These are phyloP conservation scores for Trichoderma citrinoviride DNA, from an alignment of 2,329 filamentous ascomycete species.

Conservation along the genomic window DNA sequence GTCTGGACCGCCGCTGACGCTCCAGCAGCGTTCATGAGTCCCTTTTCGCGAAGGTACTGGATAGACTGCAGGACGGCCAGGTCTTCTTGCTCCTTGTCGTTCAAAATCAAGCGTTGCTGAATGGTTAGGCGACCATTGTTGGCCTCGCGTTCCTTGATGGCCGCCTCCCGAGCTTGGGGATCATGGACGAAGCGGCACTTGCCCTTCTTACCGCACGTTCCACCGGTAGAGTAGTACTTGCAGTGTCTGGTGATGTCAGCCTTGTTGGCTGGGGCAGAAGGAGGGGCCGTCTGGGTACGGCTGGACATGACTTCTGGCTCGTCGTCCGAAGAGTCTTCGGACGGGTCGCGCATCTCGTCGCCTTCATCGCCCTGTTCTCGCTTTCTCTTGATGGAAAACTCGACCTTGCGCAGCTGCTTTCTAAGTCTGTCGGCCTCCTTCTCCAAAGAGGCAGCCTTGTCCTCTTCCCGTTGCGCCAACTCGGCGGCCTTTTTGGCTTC, in stretches of 20 bases:
- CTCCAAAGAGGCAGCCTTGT: slow-evolving; percentile 61
- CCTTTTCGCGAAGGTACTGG: slow-evolving; percentile 61
- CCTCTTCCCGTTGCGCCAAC: slow-evolving; percentile 47
- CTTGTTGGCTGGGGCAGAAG: slow-evolving; percentile 49
- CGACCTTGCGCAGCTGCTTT: slow-evolving; percentile 65
- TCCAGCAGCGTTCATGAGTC: slow-evolving; percentile 43
- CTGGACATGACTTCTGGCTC: slow-evolving; percentile 59
- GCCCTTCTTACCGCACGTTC: slow-evolving; percentile 69
- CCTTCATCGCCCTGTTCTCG: slow-evolving; percentile 65
- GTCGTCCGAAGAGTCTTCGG: slow-evolving; percentile 54
- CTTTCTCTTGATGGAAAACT: slow-evolving; percentile 67
- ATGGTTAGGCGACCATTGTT: slow-evolving; percentile 66
- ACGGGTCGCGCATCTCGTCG: slow-evolving; percentile 60
- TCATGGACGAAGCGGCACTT: slow-evolving; percentile 73
- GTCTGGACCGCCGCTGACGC: slow-evolving; percentile 21
- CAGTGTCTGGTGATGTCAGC: slow-evolving; percentile 64
- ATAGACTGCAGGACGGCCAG: slow-evolving; percentile 64
- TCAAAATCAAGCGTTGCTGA: slow-evolving; percentile 62
- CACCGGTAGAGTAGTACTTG: slow-evolving; percentile 69
- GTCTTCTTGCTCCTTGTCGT: slow-evolving; percentile 68
- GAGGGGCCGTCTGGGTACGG: slow-evolving; percentile 37
- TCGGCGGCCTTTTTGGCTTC: slow-evolving; percentile 58
- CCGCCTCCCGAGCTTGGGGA: slow-evolving; percentile 59
- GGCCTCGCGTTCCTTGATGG: slow-evolving; percentile 60
- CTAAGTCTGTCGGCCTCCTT: slow-evolving; percentile 62